Conservation (phyloP, 176 grass and related monocot genomes). For the Carex littledalei region DNA sequence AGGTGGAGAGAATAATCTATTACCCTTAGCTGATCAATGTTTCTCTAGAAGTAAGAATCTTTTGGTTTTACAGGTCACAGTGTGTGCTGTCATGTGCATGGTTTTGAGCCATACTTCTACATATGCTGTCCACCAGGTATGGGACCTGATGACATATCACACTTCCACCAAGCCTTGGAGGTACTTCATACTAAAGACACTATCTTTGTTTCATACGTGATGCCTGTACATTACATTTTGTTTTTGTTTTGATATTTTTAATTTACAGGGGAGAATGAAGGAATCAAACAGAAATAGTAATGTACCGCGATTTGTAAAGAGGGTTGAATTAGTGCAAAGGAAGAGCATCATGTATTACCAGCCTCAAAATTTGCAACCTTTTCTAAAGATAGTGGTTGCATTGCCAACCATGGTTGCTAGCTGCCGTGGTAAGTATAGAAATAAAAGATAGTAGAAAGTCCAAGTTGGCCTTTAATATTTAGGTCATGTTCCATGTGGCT, state of each 20-base stretch:
- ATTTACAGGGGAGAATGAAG: conserved; percentile 74
- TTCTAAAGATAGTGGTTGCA: conserved; percentile 91
- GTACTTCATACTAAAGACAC: conserved; percentile 23
- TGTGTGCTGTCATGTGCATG: conserved; percentile 92
- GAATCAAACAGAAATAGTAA: conserved; percentile 95
- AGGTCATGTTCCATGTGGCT: neutral
- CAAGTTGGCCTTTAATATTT: neutral
- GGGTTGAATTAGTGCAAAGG: conserved; percentile 81
- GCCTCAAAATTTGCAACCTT: conserved; percentile 56
- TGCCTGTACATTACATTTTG: conserved; percentile 18
- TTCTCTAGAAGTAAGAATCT: neutral
- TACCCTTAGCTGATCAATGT: neutral
- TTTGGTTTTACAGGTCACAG: conserved; percentile 57
- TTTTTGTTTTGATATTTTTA: conserved; percentile 29
- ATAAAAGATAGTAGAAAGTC: neutral
- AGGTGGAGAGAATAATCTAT: neutral
- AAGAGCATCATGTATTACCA: conserved; percentile 99
- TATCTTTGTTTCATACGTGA: neutral
- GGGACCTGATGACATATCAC: conserved; percentile 88
- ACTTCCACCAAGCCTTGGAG: conserved; percentile 79
- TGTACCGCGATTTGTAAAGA: conserved; percentile 81
- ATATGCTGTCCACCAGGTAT: conserved; percentile 67
- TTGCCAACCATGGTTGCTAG: conserved; percentile 94
- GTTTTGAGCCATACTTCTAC: conserved; percentile 97
- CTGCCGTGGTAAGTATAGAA: conserved; percentile 58